Base-by-base conservation (phyloP, 352 stramenopile genomes). In the Globisporangium abappressorium region DNA sequence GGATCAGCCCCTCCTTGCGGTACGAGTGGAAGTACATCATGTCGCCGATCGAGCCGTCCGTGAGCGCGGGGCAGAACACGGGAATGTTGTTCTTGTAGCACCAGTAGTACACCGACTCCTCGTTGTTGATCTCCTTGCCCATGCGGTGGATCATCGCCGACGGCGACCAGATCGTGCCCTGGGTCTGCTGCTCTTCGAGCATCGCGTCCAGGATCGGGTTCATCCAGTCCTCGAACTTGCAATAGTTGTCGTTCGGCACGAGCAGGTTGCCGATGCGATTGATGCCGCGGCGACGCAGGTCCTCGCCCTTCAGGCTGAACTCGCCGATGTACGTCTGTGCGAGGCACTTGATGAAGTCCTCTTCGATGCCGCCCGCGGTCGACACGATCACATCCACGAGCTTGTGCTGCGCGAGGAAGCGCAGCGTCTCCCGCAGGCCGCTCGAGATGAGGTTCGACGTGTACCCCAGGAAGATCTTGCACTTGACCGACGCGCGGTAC, bases 1-100 rank as follows among this genome's bases (percentile, higher is more conserved):
- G 71, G 9, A 99, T 75, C 57, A 99, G 97, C 3, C 98, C 98
- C 51, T 94, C 89, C 24, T 98, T 92, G 74, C 98, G 98, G 87
- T 99, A 99, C 65, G 95, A 99, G 79, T 99, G 97, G 75, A 99
- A 99, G 86, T 99, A 99, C n/a, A 99, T 93, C 98, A 99, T 99
- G 76, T 99, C 98, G 43, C 98, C 98, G 64, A 99, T 96, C 51
- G 91, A 99, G 56, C 98, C 98, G 80, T 99, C 98, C 38, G 98
- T 99, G 49, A 99, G 80, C 15, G 98, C 97, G 0, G 98, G 98
- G 74, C 97, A 99, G 77, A 99, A 99, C 7, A 99, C 95, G 6
- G 98, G 98, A 74, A 99, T 99, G 72, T 99, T 78, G 85, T 99
- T 99, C 82, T 98, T 99, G 70, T 97, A 95, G 57, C 87, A 93